Evolutionary conservation across 805 yeast genomes (phyloP), one percentile per base, ranked within the genome.

Genomic region (Ogataea angusta): DNA sequence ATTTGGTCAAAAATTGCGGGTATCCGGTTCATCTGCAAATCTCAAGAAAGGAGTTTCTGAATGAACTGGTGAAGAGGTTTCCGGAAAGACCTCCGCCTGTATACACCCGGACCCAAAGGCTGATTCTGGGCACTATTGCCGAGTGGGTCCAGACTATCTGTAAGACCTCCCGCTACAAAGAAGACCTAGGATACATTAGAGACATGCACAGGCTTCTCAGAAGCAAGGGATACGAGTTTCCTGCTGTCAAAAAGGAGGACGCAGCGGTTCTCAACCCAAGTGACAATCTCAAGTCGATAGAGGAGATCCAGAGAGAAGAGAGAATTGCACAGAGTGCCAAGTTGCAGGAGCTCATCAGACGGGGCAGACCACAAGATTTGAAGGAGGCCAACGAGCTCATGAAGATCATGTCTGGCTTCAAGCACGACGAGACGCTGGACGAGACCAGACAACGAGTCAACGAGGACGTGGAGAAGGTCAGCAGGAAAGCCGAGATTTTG

Each of bases 371-470:
- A 6, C 85, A 82, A 48, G 99, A 93, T 66, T 75, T 93, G 57
- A 86, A 83, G 54, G 99, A 93, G 64, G 99, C 99, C 31, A 93
- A 93, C 64, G 87, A 85, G 53, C 74, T 93, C 63, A 93, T 93
- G 99, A 89, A 91, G 62, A 80, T 93, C 52, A 89, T 93, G 96
- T 95, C 98, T 5, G 99, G 99, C 5, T 93, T 88, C 70, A 85
- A 85, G 62, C 88, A 85, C 55, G 96, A 89, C 60, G 78, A 80
- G 46, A 68, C 75, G 14, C 68, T 75, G 46, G 77, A 78, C 40
- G 85, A 82, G 53, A 85, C 88, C 49, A 80, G 79, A 56, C 86
- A 85, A 42, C 79, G 85, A 52, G 83, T 90, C 24, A 80, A 82
- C 24, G 87, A 84, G 48, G 98, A 93, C 57, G 70, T 93, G 38